These are phyloP conservation scores for Cryptococcus floricola DNA, from an alignment of 1,284 basidiomycete genomes.

Conservation along the genomic window DNA sequence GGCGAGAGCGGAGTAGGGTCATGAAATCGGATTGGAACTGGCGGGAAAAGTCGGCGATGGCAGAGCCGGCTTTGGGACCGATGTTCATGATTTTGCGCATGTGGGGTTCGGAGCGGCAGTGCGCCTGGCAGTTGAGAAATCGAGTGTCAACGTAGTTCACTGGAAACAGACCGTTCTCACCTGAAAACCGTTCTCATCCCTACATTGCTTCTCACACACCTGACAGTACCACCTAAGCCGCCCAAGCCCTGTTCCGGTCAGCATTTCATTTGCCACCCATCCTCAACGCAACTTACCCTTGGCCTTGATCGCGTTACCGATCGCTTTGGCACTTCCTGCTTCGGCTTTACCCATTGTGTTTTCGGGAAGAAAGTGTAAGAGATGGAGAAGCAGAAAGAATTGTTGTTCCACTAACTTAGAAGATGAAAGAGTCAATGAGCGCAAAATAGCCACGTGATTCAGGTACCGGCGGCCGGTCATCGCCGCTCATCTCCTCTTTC, in stretches of 20 bases:
- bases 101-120: constrained; percentile 55
- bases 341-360: constrained; percentile 47
- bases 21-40: constrained; percentile 94
- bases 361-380: too few relatives aligned
- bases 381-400: too few relatives aligned
- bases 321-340: constrained; percentile 85
- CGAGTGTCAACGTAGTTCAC: background rate
- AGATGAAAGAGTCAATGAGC: too few relatives aligned
- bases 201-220: constrained; percentile 91
- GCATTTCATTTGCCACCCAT: background rate
- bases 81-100: constrained; percentile 93
- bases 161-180: constrained; percentile 13
- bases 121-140: constrained; percentile 23
- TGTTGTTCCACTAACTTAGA: too few relatives aligned
- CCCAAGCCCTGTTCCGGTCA: constrained; percentile 59
- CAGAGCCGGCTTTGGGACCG: constrained; percentile 83
- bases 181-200: constrained; percentile 97
- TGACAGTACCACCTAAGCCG: constrained; percentile 94
- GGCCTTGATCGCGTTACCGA: constrained; percentile 93
- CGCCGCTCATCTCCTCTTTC: too few relatives aligned
- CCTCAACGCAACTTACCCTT: constrained; percentile 56
- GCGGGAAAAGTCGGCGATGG: constrained; percentile 84
- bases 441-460: too few relatives aligned
- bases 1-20: constrained; percentile 66
- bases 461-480: too few relatives aligned